Base-by-base conservation (phyloP, 2,329 filamentous ascomycete genomes). In the Exserohilum turcica region DNA sequence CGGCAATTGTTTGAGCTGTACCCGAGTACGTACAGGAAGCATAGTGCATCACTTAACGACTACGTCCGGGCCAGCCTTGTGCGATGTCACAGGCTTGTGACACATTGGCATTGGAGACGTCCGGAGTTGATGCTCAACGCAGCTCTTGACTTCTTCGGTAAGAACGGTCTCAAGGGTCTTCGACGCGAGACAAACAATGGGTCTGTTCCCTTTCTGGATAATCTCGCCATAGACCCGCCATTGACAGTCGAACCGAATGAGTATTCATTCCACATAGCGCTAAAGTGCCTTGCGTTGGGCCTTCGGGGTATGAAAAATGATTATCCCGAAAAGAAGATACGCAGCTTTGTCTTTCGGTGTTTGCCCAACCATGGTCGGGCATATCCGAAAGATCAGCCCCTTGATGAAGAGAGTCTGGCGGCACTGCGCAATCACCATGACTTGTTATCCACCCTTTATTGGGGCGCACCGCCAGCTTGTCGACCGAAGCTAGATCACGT, bases 371-470 rank as follows among this genome's bases (percentile, higher is more conserved):
- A 86, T 64, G 82, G 82, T 3, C 80, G 83, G n/a, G 79, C 74
- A 5, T 84, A 85, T 65, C 82, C 79, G 1, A 86, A 86, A 63
- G 84, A 86, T 24, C 74, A 82, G 53, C 71, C 77, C 4, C 66
- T 86, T 12, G 76, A 76, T 27, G 76, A 80, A 47, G 76, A 79
- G 50, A 83, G 84, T 57, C 71, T 86, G 10, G 79, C 82, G 45
- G 82, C 84, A 1, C 71, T 86, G 39, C 79, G 83, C 42, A 87
- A 86, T 59, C 83, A 87, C 53, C 83, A 86, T 57, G 83, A 86
- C 61, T 74, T 87, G 13, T 76, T 87, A 0, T 83, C 80, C 48
- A 83, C 82, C 3, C 73, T 87, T 12, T 86, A 86, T 64, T 85
- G 79, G 76, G 79, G 79, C 36, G 80, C 81, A 32, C 83, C 84